A percentile compares a stretch with the other conserved stretches of the same genome.
These are phyloP conservation scores for Mortierella sp. DNA, from an alignment of 371 early-diverging fungal genomes.

Conservation along the genomic window DNA sequence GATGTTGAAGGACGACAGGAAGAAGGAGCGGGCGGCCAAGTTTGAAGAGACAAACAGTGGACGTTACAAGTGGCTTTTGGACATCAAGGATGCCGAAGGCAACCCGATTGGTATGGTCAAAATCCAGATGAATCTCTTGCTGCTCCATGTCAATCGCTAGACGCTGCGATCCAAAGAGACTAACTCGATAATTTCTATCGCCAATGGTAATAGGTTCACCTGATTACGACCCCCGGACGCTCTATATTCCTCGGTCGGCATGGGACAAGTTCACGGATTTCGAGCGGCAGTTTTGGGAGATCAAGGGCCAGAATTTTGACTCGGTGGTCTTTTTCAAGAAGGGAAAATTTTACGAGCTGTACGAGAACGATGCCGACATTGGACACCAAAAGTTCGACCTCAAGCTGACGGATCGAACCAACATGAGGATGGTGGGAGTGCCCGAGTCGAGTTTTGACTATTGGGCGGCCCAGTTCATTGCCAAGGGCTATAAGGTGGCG, in stretches of 20 bases:
- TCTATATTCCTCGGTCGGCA: conserved; percentile 87
- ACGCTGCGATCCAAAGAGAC: not conserved
- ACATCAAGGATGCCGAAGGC: conserved; percentile 86
- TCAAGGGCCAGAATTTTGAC: conserved; percentile 97
- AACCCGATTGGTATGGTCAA: conserved; percentile 62
- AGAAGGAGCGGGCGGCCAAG: conserved; percentile 65
- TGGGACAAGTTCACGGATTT: conserved; percentile 95
- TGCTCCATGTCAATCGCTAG: not conserved
- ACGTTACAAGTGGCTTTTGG: conserved; percentile 89
- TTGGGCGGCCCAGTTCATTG: conserved; percentile 98
- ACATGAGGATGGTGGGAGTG: conserved; percentile 99
- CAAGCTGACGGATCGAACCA: conserved; percentile 96
- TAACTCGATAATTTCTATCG: not conserved
- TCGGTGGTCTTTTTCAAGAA: conserved; percentile 99
- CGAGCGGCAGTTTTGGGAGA: conserved; percentile 99
- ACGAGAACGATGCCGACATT: conserved; percentile 99
- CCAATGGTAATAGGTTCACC: conserved; percentile 65
- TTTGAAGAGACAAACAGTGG: conserved; percentile 89
- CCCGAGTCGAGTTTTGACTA: conserved; percentile 96
- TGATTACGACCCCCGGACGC: conserved; percentile 96
- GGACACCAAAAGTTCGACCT: conserved; percentile 98
- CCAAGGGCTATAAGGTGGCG: conserved; percentile 96
- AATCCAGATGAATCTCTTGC: not conserved
- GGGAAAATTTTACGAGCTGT: conserved; percentile 99
- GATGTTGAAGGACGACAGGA: conserved; percentile 50